Conservation (phyloP, 2,329 filamentous ascomycete genomes). For the Epichloe bromicola region DNA sequence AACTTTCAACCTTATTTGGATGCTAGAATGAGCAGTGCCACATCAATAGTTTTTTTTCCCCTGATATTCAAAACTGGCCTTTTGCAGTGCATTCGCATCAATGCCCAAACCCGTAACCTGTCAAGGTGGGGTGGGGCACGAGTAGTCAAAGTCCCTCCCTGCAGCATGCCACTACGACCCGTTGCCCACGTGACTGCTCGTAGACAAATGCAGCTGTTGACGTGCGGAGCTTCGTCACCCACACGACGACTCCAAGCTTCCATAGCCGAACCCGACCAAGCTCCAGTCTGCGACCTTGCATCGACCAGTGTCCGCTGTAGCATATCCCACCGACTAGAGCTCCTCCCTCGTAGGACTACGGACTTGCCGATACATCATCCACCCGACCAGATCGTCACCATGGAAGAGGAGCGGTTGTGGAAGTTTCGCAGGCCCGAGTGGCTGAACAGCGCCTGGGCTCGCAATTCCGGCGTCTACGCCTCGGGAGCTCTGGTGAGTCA, state of each 20-base stretch:
- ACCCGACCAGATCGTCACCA: constrained; percentile 15
- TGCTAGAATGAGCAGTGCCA: too few relatives aligned
- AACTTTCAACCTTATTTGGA: too few relatives aligned
- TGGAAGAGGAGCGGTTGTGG: constrained; percentile 55
- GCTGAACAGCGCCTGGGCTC: constrained; percentile 51
- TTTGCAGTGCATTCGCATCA: too few relatives aligned
- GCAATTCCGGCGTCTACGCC: constrained; percentile 49
- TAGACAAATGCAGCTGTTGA: background rate
- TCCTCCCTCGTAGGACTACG: background rate
- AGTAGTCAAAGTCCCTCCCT: background rate
- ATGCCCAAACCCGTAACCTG: too few relatives aligned
- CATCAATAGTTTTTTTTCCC: too few relatives aligned
- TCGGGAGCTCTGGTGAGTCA: constrained; percentile 48
- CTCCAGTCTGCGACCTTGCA: constrained; percentile 10
- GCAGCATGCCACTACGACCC: background rate
- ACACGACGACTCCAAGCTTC: background rate
- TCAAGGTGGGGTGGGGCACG: too few relatives aligned
- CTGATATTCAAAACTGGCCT: too few relatives aligned
- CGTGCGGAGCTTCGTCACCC: constrained; percentile 14
- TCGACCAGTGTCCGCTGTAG: background rate
- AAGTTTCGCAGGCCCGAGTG: constrained; percentile 55
- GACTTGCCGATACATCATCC: too few relatives aligned
- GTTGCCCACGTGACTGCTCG: background rate
- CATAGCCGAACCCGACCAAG: background rate
- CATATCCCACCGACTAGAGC: background rate